Evolutionary conservation across 1,139 yeast species (phyloP).

Genomic region (Magnusiomyces fungicola): DNA sequence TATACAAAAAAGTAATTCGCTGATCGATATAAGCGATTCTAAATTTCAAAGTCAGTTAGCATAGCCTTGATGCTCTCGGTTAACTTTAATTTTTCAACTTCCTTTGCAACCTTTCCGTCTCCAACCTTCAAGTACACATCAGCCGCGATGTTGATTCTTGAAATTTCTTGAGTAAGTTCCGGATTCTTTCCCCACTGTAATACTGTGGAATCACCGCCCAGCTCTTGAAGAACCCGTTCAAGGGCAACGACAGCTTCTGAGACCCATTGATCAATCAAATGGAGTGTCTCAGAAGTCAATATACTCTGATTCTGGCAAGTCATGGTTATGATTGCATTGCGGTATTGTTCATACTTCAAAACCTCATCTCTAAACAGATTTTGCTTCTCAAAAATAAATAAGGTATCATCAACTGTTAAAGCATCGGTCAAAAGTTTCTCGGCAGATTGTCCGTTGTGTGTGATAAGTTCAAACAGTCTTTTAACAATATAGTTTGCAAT

Average conservation of each 20-base stretch:
- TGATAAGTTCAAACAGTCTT: constrained; percentile 5
- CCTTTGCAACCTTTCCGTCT: background rate
- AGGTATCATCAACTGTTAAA: constrained; percentile 24
- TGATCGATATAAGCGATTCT: too few species aligned
- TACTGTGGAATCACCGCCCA: background rate
- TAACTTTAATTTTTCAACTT: background rate
- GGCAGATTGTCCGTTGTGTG: constrained; percentile 6
- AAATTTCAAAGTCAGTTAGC: constrained; percentile 2
- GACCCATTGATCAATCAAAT: background rate
- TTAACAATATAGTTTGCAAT: background rate
- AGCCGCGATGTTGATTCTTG: background rate
- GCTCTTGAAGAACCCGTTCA: background rate
- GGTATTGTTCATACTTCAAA: constrained; percentile 6
- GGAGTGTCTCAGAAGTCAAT: background rate
- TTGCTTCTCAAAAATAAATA: constrained; percentile 47
- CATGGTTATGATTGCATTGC: constrained; percentile 2
- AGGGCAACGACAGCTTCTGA: background rate
- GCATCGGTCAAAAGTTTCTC: constrained; percentile 19
- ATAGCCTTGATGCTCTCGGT: background rate
- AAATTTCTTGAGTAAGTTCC: constrained; percentile 2
- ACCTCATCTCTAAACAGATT: constrained; percentile 42
- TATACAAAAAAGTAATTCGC: too few species aligned
- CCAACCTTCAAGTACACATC: background rate
- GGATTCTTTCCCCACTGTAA: constrained; percentile 3
- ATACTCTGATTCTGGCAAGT: too few species aligned